These are phyloP conservation scores for Larix sibirica DNA, from an alignment of 83 land plant genomes.

Conservation along the genomic window DNA sequence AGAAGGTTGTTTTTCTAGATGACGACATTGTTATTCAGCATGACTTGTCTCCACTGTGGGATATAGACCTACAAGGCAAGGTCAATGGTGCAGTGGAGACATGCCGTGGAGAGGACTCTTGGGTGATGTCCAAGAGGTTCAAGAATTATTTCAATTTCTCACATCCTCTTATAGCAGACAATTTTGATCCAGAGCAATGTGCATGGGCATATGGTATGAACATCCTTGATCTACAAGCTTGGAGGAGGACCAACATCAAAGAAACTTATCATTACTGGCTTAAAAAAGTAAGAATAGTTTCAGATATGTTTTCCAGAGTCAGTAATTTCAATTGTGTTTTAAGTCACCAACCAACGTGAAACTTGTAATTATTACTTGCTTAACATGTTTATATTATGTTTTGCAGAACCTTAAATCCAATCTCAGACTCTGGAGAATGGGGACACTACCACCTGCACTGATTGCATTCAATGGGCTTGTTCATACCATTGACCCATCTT, in stretches of 20 bases:
- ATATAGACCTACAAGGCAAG: slow-evolving; percentile 79
- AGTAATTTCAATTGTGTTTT: too few relatives aligned
- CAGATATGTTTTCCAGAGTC: neutral
- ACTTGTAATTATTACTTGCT: neutral
- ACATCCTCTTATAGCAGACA: slow-evolving; percentile 69
- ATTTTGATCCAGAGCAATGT: slow-evolving; percentile 83
- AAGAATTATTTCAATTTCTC: slow-evolving; percentile 91
- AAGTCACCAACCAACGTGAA: neutral
- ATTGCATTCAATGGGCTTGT: slow-evolving; percentile 89
- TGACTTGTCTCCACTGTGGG: slow-evolving; percentile 82
- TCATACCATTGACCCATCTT: slow-evolving; percentile 79
- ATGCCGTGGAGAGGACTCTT: slow-evolving; percentile 77
- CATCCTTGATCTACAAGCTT: slow-evolving; percentile 81
- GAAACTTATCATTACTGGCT: slow-evolving; percentile 89
- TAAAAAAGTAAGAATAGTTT: slow-evolving; percentile 61
- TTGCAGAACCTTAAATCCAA: slow-evolving; percentile 83
- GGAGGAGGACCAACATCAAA: slow-evolving; percentile 87
- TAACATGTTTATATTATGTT: neutral
- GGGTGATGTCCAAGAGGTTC: slow-evolving; percentile 90
- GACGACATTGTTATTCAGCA: slow-evolving; percentile 91
- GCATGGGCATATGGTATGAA: slow-evolving; percentile 99
- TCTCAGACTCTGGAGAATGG: slow-evolving; percentile 84
- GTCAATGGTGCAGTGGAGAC: slow-evolving; percentile 98
- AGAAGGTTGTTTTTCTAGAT: slow-evolving; percentile 91
- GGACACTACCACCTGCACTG: slow-evolving; percentile 90